phyloP scores from a whole-genome alignment of 2,329 filamentous ascomycete species.

The Pseudogymnoascus sp. region DNA sequence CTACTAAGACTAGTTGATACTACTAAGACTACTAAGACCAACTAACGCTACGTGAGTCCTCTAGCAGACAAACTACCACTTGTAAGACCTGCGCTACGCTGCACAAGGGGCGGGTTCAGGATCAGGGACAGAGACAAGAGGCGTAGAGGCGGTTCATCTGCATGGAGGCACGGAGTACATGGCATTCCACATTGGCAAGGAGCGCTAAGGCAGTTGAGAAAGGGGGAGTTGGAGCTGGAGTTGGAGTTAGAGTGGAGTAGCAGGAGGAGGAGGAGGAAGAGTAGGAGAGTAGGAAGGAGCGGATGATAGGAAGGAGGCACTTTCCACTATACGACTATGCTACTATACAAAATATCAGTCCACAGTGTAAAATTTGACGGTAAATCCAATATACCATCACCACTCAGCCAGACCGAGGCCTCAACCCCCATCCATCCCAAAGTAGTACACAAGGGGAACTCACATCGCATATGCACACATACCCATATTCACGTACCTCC shows the following conservation, averaged over 20 bases:
- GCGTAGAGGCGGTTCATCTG: background rate
- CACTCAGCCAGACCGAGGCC: background rate
- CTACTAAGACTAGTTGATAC: background rate
- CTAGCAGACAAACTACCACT: background rate
- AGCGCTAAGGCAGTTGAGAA: background rate
- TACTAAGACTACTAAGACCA: background rate
- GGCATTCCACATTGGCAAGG: background rate
- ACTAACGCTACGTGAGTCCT: background rate
- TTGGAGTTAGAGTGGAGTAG: too few relatives aligned
- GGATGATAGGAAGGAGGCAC: background rate
- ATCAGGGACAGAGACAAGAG: background rate
- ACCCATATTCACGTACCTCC: background rate
- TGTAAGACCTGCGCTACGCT: background rate
- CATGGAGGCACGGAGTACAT: background rate
- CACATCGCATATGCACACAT: background rate
- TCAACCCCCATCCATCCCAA: background rate
- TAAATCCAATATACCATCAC: background rate
- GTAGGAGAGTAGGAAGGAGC: too few relatives aligned
- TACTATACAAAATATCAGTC: background rate
- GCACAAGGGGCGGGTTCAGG: background rate
- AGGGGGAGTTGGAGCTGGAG: background rate
- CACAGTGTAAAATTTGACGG: background rate
- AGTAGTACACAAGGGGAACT: background rate
- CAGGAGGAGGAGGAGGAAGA: background rate
- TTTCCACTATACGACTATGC: background rate